Evolutionary conservation across 352 stramenopile genomes (phyloP).

Genomic region (Pythium rhizo-oryzae): DNA sequence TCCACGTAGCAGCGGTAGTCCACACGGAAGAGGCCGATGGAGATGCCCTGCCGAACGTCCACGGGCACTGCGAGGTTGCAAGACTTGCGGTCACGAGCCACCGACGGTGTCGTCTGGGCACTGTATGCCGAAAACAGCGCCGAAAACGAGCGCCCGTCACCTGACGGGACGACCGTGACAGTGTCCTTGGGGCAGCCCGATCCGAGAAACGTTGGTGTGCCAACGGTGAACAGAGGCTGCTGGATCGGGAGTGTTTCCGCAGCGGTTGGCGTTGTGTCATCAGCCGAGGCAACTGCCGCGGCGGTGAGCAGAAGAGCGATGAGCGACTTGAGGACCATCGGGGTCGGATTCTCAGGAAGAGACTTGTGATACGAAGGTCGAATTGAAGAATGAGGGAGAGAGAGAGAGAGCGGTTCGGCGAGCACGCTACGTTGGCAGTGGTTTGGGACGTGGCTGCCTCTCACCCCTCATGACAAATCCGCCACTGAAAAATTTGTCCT

Average conservation of each 20-base stretch:
- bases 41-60: constrained; percentile 34
- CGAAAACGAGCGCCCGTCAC: constrained; percentile 37
- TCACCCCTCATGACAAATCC: too few relatives aligned
- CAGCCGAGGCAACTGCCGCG: background rate
- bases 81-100: constrained; percentile 34
- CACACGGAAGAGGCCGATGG: constrained; percentile 39
- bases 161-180: constrained; percentile 27
- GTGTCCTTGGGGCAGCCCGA: constrained; percentile 36
- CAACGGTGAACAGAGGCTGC: constrained; percentile 11
- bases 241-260: background rate
- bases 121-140: constrained; percentile 38
- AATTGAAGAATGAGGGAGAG: constrained; percentile 9
- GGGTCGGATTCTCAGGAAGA: background rate
- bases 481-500: too few relatives aligned
- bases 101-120: constrained; percentile 30
- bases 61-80: constrained; percentile 46
- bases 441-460: background rate
- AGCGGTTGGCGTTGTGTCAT: too few relatives aligned
- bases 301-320: background rate
- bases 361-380: background rate
- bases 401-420: background rate
- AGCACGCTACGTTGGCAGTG: background rate
- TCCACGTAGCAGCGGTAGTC: constrained; percentile 50
- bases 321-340: background rate
- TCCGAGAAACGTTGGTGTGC: constrained; percentile 34